Conservation (phyloP, 352 stramenopile genomes). For the Phytophthora syringae region DNA sequence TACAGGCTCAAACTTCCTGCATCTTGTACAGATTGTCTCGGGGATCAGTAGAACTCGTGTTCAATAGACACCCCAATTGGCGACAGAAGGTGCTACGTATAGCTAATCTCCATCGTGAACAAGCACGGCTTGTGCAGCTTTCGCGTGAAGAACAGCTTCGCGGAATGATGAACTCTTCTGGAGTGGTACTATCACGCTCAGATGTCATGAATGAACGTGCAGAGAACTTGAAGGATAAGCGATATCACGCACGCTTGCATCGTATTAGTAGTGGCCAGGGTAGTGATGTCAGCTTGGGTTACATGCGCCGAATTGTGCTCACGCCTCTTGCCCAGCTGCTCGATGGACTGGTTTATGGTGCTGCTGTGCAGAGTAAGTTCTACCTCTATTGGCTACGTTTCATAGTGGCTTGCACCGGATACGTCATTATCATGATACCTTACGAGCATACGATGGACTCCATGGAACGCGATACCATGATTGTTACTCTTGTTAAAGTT, state of each 20-base stretch:
- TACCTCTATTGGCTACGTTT: conserved; percentile 52
- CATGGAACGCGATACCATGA: conserved; percentile 8
- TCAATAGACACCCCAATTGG: conserved; percentile 70
- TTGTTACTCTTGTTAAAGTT: conserved; percentile 16
- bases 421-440: conserved; percentile 43
- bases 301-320: not conserved
- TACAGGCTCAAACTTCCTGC: conserved; percentile 59
- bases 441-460: conserved; percentile 48
- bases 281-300: not conserved
- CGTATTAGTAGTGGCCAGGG: conserved; percentile 5
- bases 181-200: conserved; percentile 27
- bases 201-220: conserved; percentile 35
- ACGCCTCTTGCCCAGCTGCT: conserved; percentile 4
- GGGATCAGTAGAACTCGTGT: conserved; percentile 66
- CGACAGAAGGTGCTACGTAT: conserved; percentile 57
- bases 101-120: conserved; percentile 52
- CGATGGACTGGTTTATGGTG: conserved; percentile 18
- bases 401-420: conserved; percentile 34
- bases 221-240: conserved; percentile 25
- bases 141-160: conserved; percentile 26
- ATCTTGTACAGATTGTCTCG: conserved; percentile 69
- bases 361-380: conserved; percentile 46
- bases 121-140: conserved; percentile 45
- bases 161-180: conserved; percentile 16
- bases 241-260: conserved; percentile 24